These are phyloP conservation scores for Silybum marianum DNA, from an alignment of 129 eudicot species.

Conservation along the genomic window DNA sequence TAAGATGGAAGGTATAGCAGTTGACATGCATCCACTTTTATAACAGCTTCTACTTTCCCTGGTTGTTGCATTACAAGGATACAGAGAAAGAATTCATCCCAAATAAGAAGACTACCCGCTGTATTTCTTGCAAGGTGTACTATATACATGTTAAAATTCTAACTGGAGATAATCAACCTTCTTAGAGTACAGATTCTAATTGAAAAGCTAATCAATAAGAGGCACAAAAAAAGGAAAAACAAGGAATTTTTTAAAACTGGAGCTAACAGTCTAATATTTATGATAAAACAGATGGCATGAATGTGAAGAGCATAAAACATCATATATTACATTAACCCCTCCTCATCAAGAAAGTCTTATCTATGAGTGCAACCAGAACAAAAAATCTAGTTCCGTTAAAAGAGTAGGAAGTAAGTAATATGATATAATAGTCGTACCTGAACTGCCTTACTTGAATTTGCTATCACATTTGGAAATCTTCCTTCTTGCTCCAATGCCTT, in stretches of 20 bases:
- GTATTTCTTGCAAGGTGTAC: not conserved
- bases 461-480: constrained; percentile 42
- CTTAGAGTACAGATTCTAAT: not conserved
- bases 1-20: not conserved
- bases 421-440: constrained; percentile 50
- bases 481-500: constrained; percentile 62
- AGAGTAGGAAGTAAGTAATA: not conserved
- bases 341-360: not conserved
- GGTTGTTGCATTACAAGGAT: not conserved
- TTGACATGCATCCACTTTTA: not conserved
- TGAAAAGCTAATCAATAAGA: not conserved
- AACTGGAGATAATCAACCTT: not conserved
- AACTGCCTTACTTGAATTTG: constrained; percentile 47
- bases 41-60: not conserved
- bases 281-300: not conserved
- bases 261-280: too few relatives aligned
- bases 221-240: not conserved
- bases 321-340: not conserved
- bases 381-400: not conserved
- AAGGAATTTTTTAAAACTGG: too few relatives aligned
- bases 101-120: not conserved
- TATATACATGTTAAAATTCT: not conserved
- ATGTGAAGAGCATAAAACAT: not conserved
- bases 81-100: not conserved
- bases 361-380: not conserved